Evolutionary conservation across 108 stramenopile species (phyloP).

Genomic region (Nitzschia sp.): DNA sequence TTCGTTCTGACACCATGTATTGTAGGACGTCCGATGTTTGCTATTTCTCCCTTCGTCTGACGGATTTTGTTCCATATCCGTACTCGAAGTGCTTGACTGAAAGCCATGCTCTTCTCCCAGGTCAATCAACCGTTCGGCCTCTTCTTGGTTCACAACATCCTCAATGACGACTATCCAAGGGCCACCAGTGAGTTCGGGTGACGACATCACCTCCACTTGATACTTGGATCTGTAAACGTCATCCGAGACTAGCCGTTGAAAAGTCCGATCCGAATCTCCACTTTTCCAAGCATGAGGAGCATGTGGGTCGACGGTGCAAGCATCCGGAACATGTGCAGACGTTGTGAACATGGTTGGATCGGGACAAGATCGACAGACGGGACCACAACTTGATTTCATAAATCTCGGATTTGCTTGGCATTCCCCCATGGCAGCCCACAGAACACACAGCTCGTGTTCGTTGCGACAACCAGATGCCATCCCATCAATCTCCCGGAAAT

Average conservation of each 20-base stretch:
- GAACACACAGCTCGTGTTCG: slow-evolving; percentile 31
- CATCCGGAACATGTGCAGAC: neutral
- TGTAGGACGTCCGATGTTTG: slow-evolving; percentile 38
- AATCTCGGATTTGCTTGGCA: slow-evolving; percentile 62
- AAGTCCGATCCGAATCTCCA: slow-evolving; percentile 64
- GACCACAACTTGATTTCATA: slow-evolving; percentile 66
- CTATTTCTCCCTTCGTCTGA: neutral
- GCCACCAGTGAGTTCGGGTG: slow-evolving; percentile 51
- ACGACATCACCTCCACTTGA: slow-evolving; percentile 54
- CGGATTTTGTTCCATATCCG: neutral
- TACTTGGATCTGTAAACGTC: slow-evolving; percentile 45
- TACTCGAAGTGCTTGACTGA: neutral
- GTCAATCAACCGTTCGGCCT: slow-evolving; percentile 68
- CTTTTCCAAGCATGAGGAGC: slow-evolving; percentile 51
- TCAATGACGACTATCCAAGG: slow-evolving; percentile 88
- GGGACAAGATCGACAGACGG: slow-evolving; percentile 75
- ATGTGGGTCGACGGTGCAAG: slow-evolving; percentile 57
- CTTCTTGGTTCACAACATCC: slow-evolving; percentile 69
- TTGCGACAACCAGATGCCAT: neutral
- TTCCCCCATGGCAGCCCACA: slow-evolving; percentile 66
- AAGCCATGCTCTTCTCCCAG: slow-evolving; percentile 37
- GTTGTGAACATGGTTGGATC: neutral
- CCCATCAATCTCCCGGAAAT: neutral
- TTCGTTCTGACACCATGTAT: slow-evolving; percentile 75
- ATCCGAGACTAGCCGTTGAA: slow-evolving; percentile 52